Percentiles rank a stretch among this genome's conserved stretches.
Evolutionary conservation across 768 basidiomycete genomes (phyloP).

Genomic region (Kwoniella sp.): DNA sequence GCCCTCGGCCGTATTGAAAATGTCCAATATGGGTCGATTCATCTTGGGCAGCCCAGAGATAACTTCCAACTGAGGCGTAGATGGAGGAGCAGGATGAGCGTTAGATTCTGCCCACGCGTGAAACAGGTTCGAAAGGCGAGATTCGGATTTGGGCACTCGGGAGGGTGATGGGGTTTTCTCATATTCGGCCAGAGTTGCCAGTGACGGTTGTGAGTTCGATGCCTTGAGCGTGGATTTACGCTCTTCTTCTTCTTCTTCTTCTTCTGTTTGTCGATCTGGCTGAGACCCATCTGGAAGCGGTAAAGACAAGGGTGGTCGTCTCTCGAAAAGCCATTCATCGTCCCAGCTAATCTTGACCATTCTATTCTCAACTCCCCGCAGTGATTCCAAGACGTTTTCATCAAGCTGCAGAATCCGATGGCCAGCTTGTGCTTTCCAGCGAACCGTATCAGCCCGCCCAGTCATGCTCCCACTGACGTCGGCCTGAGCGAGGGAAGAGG

Average conservation of each 20-base stretch:
- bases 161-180: neutral
- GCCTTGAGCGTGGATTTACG: constrained; percentile 23
- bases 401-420: neutral
- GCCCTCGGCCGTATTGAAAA: neutral
- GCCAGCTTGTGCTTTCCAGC: constrained; percentile 4
- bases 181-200: neutral
- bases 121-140: constrained; percentile 29
- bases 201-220: constrained; percentile 16
- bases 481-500: constrained; percentile 5
- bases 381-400: neutral
- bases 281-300: neutral
- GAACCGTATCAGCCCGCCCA: neutral
- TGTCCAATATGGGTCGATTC: neutral
- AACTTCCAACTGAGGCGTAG: constrained; percentile 22
- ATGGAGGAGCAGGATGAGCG: constrained; percentile 34
- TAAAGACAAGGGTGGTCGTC: neutral
- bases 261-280: neutral
- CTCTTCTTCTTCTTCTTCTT: constrained; percentile 12
- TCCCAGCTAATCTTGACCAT: constrained; percentile 23
- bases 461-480: neutral
- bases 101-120: constrained; percentile 31
- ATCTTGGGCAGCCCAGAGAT: neutral
- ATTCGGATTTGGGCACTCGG: neutral
- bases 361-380: neutral
- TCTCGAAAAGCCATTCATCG: constrained; percentile 39